Conservation (phyloP, 2,329 filamentous ascomycete genomes). For the Colletotrichum sp. region DNA sequence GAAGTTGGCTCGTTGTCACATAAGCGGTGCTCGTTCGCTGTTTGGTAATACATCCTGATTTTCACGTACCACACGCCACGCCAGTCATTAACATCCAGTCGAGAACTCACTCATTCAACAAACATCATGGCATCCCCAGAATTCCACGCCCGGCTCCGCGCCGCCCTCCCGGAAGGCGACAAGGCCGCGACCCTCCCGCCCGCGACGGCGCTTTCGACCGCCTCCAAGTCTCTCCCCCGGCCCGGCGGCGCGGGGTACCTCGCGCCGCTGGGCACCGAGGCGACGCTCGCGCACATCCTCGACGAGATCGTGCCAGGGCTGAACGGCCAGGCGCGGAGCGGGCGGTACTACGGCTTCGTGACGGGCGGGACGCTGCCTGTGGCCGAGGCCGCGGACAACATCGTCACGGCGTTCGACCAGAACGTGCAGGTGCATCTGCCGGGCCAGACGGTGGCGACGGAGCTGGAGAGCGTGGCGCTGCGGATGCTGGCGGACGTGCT, state of each 20-base stretch:
- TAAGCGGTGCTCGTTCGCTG: background rate
- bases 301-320: slow-evolving; percentile 61
- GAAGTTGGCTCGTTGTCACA: background rate
- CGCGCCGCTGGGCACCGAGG: slow-evolving; percentile 30
- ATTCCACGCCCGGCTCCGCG: slow-evolving; percentile 15
- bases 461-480: slow-evolving; percentile 77
- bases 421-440: slow-evolving; percentile 86
- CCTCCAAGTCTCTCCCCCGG: slow-evolving; percentile 45
- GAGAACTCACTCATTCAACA: background rate
- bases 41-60: background rate
- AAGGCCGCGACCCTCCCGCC: slow-evolving; percentile 44
- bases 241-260: slow-evolving; percentile 35
- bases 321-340: slow-evolving; percentile 67
- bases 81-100: background rate
- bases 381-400: slow-evolving; percentile 80
- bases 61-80: background rate
- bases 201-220: slow-evolving; percentile 34
- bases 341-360: slow-evolving; percentile 87
- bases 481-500: slow-evolving; percentile 71
- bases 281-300: slow-evolving; percentile 49
- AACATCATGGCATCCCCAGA: background rate
- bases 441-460: slow-evolving; percentile 74
- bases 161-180: background rate
- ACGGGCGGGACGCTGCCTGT: slow-evolving; percentile 82
- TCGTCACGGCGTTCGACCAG: slow-evolving; percentile 83